Conservation (phyloP, 768 basidiomycete genomes). For the Pulveroboletus frians region DNA sequence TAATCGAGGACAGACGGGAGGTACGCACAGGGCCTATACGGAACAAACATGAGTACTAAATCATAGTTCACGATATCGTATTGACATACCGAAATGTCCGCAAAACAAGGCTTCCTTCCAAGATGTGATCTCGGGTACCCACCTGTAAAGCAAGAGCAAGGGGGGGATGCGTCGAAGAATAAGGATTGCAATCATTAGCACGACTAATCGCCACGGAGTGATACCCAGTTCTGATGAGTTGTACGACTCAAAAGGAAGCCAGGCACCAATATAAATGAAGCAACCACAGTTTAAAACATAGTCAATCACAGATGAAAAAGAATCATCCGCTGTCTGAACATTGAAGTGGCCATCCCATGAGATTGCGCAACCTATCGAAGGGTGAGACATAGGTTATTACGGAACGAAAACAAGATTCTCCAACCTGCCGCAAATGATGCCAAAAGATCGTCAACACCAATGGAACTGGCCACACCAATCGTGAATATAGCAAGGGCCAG, state of each 20-base stretch:
- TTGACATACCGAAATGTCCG: conserved; percentile 76
- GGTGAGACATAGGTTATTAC: neutral
- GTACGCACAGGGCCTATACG: conserved; percentile 51
- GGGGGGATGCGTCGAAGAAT: conserved; percentile 76
- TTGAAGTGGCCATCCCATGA: conserved; percentile 90
- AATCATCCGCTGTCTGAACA: conserved; percentile 72
- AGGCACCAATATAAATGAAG: conserved; percentile 85
- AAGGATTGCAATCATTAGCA: conserved; percentile 65
- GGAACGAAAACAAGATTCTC: conserved; percentile 2
- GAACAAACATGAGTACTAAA: neutral
- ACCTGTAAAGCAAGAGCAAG: conserved; percentile 70
- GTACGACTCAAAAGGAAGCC: conserved; percentile 66
- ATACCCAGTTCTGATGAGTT: conserved; percentile 54
- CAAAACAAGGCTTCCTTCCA: conserved; percentile 87
- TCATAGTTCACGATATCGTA: neutral
- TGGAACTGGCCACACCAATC: conserved; percentile 69
- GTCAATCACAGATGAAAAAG: conserved; percentile 88
- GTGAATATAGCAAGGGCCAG: conserved; percentile 68
- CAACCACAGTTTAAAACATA: conserved; percentile 77
- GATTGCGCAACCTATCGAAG: conserved; percentile 70
- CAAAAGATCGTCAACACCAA: conserved; percentile 85
- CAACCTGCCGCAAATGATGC: conserved; percentile 82
- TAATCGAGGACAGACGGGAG: neutral
- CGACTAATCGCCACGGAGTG: conserved; percentile 62
- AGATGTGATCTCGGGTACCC: conserved; percentile 80